Base-by-base conservation (phyloP, 352 stramenopile genomes). In the Phytophthora colocasiae region DNA sequence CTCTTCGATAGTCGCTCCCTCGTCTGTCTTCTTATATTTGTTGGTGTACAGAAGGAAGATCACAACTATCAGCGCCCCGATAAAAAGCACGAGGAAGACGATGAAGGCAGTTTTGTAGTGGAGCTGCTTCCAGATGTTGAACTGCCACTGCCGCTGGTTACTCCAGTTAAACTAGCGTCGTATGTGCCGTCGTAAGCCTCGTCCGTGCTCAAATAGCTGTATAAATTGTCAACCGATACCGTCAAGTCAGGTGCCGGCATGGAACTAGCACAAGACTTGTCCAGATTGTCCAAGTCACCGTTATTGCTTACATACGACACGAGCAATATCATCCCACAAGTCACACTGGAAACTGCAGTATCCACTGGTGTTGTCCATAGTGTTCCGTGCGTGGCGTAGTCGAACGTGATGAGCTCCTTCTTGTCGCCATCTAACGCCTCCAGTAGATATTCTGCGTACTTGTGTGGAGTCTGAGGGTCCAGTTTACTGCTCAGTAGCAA, bases 371-470 rank as follows among this genome's bases (percentile, higher is more conserved):
- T 83, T 31, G 49, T 79, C 39, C 58, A 65, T 1, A 87, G 22
- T 31, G 77, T 71, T 0, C 63, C 76, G 40, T 86, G 71, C 0
- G 69, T 65, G 4, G 74, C 69, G 29, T 75, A 67, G 14, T 82
- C 56, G 47, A 90, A 90, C 11, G 73, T 72, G n/a, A 90, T 67
- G 4, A 87, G 53, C 24, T 74, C 50, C 49, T 87, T 87, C 9
- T 62, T 64, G 26, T 66, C 45, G 7, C 71, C 75, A 9, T 80
- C 44, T 9, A 87, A 55, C 2, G 48, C 70, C 7, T 66, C 45
- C 2, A 76, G 49, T 6, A 87, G 63, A 9, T 64, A 73, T 32
- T 77, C 55, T 6, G 78, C 79, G 32, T 81, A 90, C 52, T 87
- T 84, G 58, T 82, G 58, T 6, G 73, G 75, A 3, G 77, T 86